Evolutionary conservation across 352 stramenopile species (phyloP).

Genomic region (Phytophthora multivora): DNA sequence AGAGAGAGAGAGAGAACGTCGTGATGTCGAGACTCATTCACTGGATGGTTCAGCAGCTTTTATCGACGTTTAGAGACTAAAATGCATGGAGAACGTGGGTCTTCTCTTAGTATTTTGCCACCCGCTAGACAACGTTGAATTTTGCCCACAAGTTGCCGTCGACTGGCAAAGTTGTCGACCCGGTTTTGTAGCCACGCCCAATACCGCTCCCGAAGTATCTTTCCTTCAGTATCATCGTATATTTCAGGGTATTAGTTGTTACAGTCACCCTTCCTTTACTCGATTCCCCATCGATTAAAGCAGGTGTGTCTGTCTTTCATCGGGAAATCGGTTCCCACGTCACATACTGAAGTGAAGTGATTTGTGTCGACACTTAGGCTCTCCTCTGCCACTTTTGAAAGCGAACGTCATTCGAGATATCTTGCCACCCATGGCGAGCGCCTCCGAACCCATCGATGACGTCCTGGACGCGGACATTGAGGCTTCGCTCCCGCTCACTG

Average conservation of each 20-base stretch:
- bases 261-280: background rate
- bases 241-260: slow-evolving; percentile 2
- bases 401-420: slow-evolving; percentile 6
- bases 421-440: background rate
- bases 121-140: too few species aligned
- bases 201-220: slow-evolving; percentile 2
- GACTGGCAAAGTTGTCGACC: background rate
- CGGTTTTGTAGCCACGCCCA: background rate
- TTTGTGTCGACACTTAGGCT: background rate
- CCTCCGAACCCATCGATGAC: slow-evolving; percentile 11
- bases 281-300: background rate
- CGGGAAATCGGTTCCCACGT: slow-evolving; percentile 1
- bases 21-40: background rate
- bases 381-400: background rate
- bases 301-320: background rate
- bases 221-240: slow-evolving; percentile 2
- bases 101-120: background rate
- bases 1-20: background rate
- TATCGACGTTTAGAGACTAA: background rate
- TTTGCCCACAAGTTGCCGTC: background rate
- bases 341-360: background rate
- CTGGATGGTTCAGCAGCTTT: background rate
- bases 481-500: slow-evolving; percentile 11
- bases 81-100: background rate
- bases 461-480: slow-evolving; percentile 14